These are phyloP conservation scores for Aspergillus kassunensis DNA, from an alignment of 495 filamentous ascomycete species.

Conservation along the genomic window DNA sequence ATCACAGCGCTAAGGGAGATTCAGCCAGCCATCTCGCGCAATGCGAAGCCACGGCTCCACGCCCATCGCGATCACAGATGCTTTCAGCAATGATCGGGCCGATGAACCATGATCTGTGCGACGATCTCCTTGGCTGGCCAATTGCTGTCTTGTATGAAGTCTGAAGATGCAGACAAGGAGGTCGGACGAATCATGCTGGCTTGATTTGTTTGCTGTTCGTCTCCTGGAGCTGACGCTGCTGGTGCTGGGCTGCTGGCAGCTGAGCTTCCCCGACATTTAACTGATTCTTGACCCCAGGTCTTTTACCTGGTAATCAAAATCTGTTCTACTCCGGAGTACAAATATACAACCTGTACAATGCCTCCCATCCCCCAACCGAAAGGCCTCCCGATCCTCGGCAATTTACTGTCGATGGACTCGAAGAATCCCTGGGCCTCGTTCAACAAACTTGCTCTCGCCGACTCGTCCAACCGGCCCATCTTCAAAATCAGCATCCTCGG, in stretches of 20 bases:
- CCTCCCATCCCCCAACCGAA: conserved; percentile 60
- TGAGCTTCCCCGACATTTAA: not conserved
- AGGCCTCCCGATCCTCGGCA: conserved; percentile 64
- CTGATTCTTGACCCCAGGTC: too few species aligned
- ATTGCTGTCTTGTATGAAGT: not conserved
- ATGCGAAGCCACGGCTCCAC: conserved; percentile 3
- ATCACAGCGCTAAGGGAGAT: not conserved
- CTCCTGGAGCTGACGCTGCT: not conserved
- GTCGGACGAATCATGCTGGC: conserved; percentile 6
- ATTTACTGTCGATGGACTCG: conserved; percentile 59
- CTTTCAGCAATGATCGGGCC: conserved; percentile 6
- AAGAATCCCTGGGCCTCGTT: conserved; percentile 61
- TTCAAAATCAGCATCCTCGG: conserved; percentile 62
- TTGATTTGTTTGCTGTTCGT: not conserved
- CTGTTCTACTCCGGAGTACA: too few species aligned
- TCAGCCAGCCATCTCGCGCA: not conserved
- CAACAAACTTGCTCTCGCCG: conserved; percentile 51
- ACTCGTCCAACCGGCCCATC: conserved; percentile 55
- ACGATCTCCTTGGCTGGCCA: conserved; percentile 14
- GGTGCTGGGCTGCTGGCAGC: not conserved
- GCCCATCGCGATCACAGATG: not conserved
- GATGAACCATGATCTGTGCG: conserved; percentile 28
- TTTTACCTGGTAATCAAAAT: too few species aligned
- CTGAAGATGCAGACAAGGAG: conserved; percentile 3
- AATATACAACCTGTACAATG: conserved; percentile 29